Conservation (phyloP, 2,329 filamentous ascomycete genomes). For the Clarireedia homoeocarpa region DNA sequence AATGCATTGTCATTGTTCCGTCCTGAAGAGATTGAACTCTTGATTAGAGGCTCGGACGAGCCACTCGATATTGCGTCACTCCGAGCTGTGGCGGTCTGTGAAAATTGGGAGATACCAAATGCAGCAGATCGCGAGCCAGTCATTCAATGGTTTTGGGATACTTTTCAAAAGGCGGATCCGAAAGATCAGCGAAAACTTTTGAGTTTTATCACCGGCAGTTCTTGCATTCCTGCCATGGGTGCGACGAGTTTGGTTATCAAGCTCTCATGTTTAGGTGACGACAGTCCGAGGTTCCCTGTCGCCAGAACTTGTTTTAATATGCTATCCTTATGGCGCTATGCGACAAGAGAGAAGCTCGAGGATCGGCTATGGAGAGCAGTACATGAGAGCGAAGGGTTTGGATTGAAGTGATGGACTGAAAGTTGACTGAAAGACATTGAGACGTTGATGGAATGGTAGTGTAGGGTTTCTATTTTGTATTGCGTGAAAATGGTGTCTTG, state of each 20-base stretch:
- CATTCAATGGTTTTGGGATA: constrained; percentile 82
- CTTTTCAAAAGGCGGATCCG: constrained; percentile 59
- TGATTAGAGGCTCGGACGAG: constrained; percentile 80
- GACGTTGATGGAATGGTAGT: background rate
- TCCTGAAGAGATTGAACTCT: constrained; percentile 83
- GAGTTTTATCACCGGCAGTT: constrained; percentile 82
- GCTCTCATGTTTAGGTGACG: constrained; percentile 67
- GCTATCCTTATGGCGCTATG: constrained; percentile 68
- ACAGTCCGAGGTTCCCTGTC: constrained; percentile 68
- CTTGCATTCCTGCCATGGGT: constrained; percentile 83
- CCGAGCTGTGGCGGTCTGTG: constrained; percentile 69
- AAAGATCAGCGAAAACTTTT: constrained; percentile 69
- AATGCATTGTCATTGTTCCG: constrained; percentile 83
- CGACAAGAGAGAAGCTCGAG: constrained; percentile 58
- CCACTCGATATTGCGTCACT: constrained; percentile 70
- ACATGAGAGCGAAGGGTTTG: constrained; percentile 86
- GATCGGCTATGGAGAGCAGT: constrained; percentile 75
- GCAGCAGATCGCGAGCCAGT: constrained; percentile 56
- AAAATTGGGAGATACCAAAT: constrained; percentile 61
- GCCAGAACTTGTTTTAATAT: constrained; percentile 90
- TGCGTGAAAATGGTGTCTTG: background rate
- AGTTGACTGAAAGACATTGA: background rate
- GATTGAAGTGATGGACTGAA: constrained; percentile 54
- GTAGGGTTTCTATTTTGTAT: constrained; percentile 8
- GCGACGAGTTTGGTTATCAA: constrained; percentile 72